These are phyloP conservation scores for Thermomyces lanuginosus DNA, from an alignment of 2,329 filamentous ascomycete species.

Conservation along the genomic window DNA sequence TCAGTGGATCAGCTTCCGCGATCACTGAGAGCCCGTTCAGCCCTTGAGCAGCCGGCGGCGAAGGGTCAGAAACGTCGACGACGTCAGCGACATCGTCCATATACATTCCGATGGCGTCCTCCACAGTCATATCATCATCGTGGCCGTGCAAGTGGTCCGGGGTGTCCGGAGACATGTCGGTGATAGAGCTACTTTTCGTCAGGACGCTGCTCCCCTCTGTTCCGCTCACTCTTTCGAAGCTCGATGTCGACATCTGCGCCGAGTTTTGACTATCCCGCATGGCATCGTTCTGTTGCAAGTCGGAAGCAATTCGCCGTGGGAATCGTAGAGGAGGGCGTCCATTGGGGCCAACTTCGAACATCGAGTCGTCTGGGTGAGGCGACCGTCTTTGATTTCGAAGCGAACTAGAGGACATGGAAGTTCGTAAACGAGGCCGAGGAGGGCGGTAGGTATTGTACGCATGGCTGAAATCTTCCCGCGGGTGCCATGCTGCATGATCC, in stretches of 20 bases:
- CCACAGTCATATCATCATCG: slow-evolving; percentile 39
- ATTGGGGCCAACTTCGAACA: slow-evolving; percentile 10
- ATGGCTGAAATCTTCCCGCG: no score
- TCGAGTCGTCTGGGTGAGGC: slow-evolving; percentile 11
- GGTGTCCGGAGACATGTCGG: slow-evolving; percentile 41
- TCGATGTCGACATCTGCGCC: slow-evolving; percentile 43
- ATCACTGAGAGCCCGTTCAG: slow-evolving; percentile 4
- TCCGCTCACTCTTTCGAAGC: slow-evolving; percentile 39
- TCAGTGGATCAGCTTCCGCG: slow-evolving; percentile 4
- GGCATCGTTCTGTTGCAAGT: slow-evolving; percentile 15
- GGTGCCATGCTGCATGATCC: slow-evolving; percentile 7
- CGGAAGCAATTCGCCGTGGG: slow-evolving; percentile 16
- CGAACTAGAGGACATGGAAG: slow-evolving; percentile 22
- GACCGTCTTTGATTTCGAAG: slow-evolving; percentile 15
- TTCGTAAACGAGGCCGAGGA: slow-evolving; percentile 14
- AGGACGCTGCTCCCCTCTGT: slow-evolving; percentile 71
- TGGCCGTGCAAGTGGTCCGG: slow-evolving; percentile 49
- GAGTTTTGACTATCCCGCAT: slow-evolving; percentile 44
- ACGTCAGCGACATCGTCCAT: slow-evolving; percentile 39
- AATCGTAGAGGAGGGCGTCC: slow-evolving; percentile 17
- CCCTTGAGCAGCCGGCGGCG: slow-evolving; percentile 1
- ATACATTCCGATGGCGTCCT: slow-evolving; percentile 46
- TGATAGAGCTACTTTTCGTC: slow-evolving; percentile 63
- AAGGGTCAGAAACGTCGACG: slow-evolving; percentile 19
- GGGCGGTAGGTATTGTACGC: no score